phyloP scores from a whole-genome alignment of 2,329 filamentous ascomycete genomes.

The Colletotrichum chlorophyti region DNA sequence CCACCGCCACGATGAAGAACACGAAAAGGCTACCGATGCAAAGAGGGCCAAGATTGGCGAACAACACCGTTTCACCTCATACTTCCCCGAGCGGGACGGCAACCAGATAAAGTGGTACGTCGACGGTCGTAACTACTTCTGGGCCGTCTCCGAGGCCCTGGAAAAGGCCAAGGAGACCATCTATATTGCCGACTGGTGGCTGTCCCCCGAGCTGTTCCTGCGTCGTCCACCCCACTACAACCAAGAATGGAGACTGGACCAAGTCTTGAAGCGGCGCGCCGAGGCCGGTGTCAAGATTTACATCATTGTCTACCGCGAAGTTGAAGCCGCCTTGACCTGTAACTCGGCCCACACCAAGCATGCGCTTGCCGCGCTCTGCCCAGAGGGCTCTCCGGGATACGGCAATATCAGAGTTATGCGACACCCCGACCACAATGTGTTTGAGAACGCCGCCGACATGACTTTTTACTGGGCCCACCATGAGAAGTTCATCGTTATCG shows the following conservation, averaged over 20 bases:
- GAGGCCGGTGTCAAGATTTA: conserved; percentile 95
- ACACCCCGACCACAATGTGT: conserved; percentile 93
- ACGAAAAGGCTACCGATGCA: conserved; percentile 82
- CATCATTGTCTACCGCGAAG: conserved; percentile 90
- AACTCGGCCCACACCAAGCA: conserved; percentile 95
- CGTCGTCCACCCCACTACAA: conserved; percentile 82
- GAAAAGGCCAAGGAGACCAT: conserved; percentile 91
- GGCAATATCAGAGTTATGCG: conserved; percentile 90
- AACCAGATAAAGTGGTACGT: conserved; percentile 98
- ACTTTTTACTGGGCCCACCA: conserved; percentile 98
- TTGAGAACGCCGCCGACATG: conserved; percentile 94
- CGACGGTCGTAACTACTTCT: conserved; percentile 94
- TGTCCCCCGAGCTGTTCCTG: conserved; percentile 87
- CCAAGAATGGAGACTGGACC: conserved; percentile 87
- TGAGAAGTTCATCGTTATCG: conserved; percentile 96
- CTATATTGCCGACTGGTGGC: conserved; percentile 97
- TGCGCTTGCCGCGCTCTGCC: conserved; percentile 79
- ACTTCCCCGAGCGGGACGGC: conserved; percentile 83
- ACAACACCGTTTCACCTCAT: conserved; percentile 85
- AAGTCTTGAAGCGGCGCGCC: conserved; percentile 84
- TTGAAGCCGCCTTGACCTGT: conserved; percentile 82
- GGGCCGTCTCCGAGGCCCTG: conserved; percentile 89
- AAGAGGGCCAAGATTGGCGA: conserved; percentile 78
- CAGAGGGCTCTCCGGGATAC: conserved; percentile 79
- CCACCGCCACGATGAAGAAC: conserved; percentile 92